phyloP scores from a whole-genome alignment of 208 protist species.

The Crithidia acanthocephali region DNA sequence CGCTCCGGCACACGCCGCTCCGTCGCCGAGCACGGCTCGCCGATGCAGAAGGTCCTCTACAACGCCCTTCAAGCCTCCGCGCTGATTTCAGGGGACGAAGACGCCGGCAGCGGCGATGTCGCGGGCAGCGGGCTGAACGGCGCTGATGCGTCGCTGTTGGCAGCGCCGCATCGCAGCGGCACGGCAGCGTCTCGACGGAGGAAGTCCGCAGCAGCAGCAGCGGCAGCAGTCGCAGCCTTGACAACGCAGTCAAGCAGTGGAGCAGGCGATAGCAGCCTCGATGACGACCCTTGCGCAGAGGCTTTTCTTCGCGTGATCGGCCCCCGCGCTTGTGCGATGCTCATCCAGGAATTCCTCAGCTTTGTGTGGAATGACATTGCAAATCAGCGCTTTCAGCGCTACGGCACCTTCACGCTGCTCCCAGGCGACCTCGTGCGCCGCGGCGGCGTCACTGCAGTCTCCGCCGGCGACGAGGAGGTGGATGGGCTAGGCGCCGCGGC shows the following conservation, averaged over 20 bases:
- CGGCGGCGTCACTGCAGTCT: constrained; percentile 9
- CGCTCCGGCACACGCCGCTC: constrained; percentile 39
- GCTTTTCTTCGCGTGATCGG: constrained; percentile 84
- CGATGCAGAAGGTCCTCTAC: constrained; percentile 78
- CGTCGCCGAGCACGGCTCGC: constrained; percentile 66
- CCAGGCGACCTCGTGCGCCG: constrained; percentile 81
- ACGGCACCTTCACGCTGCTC: constrained; percentile 84
- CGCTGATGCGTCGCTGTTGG: neutral
- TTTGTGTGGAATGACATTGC: constrained; percentile 92
- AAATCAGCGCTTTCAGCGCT: constrained; percentile 85
- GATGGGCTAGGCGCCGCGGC: neutral
- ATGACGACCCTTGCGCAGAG: constrained; percentile 78
- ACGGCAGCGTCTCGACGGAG: neutral
- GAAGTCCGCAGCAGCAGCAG: constrained; percentile 2
- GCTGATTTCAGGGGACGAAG: constrained; percentile 46
- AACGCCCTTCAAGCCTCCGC: constrained; percentile 78
- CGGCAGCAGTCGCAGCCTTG: neutral
- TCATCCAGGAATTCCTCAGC: constrained; percentile 84
- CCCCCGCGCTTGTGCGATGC: constrained; percentile 66
- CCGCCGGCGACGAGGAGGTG: neutral
- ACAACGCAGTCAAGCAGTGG: neutral
- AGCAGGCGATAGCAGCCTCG: neutral
- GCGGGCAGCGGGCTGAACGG: constrained; percentile 4
- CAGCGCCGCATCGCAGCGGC: neutral
- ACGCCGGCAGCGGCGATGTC: neutral